Base-by-base conservation (phyloP, 2,329 filamentous ascomycete species). In the Lasiodiplodia sp. region DNA sequence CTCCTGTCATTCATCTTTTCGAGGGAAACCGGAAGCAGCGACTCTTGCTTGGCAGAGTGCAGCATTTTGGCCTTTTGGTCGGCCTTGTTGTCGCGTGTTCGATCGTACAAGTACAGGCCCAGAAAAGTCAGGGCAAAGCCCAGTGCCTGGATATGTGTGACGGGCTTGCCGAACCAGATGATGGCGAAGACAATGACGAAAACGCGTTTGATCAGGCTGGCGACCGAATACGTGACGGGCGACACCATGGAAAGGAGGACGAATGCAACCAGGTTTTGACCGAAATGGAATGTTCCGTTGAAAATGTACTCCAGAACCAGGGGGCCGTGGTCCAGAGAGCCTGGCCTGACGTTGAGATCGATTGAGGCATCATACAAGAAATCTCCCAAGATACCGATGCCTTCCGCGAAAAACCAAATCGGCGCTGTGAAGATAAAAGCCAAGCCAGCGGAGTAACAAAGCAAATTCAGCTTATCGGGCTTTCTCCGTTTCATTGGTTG, bases 261-360 rank as follows among this genome's bases (percentile, higher is more conserved):
- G 77, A 99, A 99, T 0, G 96, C 96, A 67, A 99, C 87, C 66
- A 99, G 96, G 77, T 97, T 97, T 77, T 99, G 96, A 18, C 89
- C 92, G 79, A 98, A 99, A 80, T 99, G 96, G 77, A 97, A 97
- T 4, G 93, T 91, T 67, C 96, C 96, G 79, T 99, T 99, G 86
- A 99, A 98, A 64, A 98, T 79, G 78, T 97, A 98, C 77, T 99
- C 96, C n/a, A 96, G 76, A 2, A 85, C 78, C 8, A 91, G 80
- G 10, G 85, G 82, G 60, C 87, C 87, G 74, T 90, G 88, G 69
- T 89, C 88, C 67, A 88, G 81, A 2, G 92, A 88, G 31, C 91
- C 93, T 69, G 94, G 91, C 71, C 92, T 91, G 74, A 92, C 90
- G 14, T 91, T 88, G 34, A 94, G 86, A 40, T 90, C 89, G 66